phyloP scores from a whole-genome alignment of 2,329 filamentous ascomycete species.

The Calonectria naviculata region DNA sequence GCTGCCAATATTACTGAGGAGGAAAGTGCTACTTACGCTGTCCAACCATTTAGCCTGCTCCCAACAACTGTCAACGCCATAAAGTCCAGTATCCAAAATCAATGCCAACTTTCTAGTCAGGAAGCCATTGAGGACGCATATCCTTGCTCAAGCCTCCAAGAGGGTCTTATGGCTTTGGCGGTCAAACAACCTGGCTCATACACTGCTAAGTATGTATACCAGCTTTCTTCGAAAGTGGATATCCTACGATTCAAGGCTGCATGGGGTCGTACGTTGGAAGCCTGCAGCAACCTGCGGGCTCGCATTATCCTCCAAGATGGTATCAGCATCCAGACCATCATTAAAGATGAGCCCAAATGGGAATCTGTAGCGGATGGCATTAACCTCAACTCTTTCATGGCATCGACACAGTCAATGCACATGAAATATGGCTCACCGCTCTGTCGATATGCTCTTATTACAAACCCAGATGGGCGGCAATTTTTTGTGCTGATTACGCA shows the following conservation, averaged over 20 bases:
- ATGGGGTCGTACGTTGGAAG: not conserved
- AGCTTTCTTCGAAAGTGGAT: not conserved
- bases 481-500: not conserved
- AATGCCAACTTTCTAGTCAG: not conserved
- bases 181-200: slow-evolving; percentile 18
- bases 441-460: not conserved
- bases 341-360: not conserved
- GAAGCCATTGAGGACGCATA: not conserved
- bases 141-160: not conserved
- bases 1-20: not conserved
- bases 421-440: not conserved
- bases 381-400: not conserved
- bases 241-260: not conserved
- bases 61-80: not conserved
- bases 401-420: not conserved
- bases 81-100: not conserved
- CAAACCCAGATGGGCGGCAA: not conserved
- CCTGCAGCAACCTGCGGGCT: not conserved
- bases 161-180: slow-evolving; percentile 4
- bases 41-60: not conserved
- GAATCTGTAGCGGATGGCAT: not conserved
- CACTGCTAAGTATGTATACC: slow-evolving; percentile 9
- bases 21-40: not conserved
- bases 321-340: not conserved
- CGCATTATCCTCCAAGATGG: not conserved